Evolutionary conservation across 2,329 filamentous ascomycete genomes (phyloP).

Genomic region (Arthrobotrys iridis): DNA sequence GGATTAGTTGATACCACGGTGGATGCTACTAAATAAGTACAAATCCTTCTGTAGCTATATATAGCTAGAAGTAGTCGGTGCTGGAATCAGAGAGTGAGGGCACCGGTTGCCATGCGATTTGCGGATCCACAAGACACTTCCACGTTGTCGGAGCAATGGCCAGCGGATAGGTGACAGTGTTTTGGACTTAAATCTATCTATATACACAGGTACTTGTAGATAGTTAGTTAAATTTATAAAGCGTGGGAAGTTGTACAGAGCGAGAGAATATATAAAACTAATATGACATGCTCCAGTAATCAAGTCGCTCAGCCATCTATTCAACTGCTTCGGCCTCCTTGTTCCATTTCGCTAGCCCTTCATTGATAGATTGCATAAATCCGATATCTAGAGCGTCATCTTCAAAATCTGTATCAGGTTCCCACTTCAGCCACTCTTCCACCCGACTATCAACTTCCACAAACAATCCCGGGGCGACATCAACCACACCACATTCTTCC

Average conservation of each 20-base stretch:
- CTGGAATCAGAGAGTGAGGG: too few species aligned
- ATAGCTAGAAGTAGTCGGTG: not conserved
- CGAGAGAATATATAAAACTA: not conserved
- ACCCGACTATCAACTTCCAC: constrained; percentile 22
- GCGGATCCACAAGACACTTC: not conserved
- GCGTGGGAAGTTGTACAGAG: too few species aligned
- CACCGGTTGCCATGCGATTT: not conserved
- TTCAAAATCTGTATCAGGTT: constrained; percentile 16
- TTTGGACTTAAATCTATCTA: too few species aligned
- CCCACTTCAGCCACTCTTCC: constrained; percentile 41
- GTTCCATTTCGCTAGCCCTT: constrained; percentile 29
- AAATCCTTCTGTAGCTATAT: too few species aligned
- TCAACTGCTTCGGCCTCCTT: not conserved
- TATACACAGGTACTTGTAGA: too few species aligned
- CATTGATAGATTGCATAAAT: constrained; percentile 20
- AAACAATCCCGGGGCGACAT: constrained; percentile 24
- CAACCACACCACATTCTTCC: constrained; percentile 17
- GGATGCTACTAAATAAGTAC: too few species aligned
- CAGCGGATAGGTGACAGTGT: too few species aligned
- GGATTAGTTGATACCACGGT: too few species aligned
- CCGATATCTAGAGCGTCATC: constrained; percentile 26
- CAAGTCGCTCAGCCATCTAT: too few species aligned
- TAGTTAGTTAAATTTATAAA: too few species aligned
- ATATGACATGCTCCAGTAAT: not conserved
- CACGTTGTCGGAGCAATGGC: not conserved